Evolutionary conservation across 2,329 filamentous ascomycete species (phyloP), one percentile per base, ranked within the genome.

Genomic region (Fusarium verticillioides): DNA sequence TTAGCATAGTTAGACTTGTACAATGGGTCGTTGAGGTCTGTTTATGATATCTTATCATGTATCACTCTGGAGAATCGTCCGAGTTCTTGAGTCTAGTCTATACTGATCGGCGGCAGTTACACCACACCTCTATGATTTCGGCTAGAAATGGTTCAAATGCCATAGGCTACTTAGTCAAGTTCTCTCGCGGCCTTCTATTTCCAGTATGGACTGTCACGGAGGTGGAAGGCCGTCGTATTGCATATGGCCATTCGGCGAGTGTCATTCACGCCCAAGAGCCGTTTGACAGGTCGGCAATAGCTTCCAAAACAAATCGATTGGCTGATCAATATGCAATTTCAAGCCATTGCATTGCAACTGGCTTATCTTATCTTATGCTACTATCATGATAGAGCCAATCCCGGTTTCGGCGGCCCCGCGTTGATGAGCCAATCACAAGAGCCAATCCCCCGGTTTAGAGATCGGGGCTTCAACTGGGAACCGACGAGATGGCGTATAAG

Each of bases 391-490:
- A 50, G 40, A 34, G 32, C 34, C 40, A 49, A 54, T 34, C 49
- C 66, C 61, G 58, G 57, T 50, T 53, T 73, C 70, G 70, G 70
- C 40, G 26, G 46, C 57, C 32, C 62, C 57, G 58, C 54, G 16
- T 62, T 7, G 19, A 40, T 21, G 28, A 23, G 21, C 71, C 71
- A 73, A 73, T 72, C 39, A 69, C 46, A 57, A 61, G 23, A 34
- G 43, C 5, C 42, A 63, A 72, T 61, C 37, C 12, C 21, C 19
- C 54, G 39, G 39, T 39, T 61, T n/a, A 50, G 28, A 37, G 46
- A 74, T 65, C 67, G 67, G 71, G 44, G 34, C 71, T 72, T 74
- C 42, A 73, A 72, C 16, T 73, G 57, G 28, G 39, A 36, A 28
- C 71, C 71, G 71, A 54, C 28, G 21, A 19, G 52, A 60, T 9